These are phyloP conservation scores for Scutellaria minor DNA, from an alignment of 257 asterid species.

Conservation along the genomic window DNA sequence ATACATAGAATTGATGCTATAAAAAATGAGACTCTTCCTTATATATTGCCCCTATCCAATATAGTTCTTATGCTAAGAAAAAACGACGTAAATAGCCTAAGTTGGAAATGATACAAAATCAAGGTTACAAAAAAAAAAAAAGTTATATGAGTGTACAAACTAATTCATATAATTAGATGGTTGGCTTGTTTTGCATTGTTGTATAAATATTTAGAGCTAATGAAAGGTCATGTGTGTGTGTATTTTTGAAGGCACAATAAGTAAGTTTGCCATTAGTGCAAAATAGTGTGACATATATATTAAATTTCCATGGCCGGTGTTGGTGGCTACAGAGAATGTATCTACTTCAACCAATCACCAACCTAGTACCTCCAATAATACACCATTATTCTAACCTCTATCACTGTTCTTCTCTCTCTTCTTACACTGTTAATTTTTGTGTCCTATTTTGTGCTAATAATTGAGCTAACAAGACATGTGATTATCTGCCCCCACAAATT, in stretches of 20 bases:
- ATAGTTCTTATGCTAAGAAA: too few relatives aligned
- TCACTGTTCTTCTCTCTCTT: background rate
- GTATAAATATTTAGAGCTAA: background rate
- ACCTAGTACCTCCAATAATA: conserved; percentile 29
- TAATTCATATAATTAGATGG: background rate
- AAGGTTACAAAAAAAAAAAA: too few relatives aligned
- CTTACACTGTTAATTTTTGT: background rate
- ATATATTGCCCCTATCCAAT: too few relatives aligned
- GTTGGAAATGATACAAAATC: too few relatives aligned
- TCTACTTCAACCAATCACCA: conserved; percentile 27
- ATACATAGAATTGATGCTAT: too few relatives aligned
- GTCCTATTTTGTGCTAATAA: conserved; percentile 26
- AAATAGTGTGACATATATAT: background rate
- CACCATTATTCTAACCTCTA: conserved; percentile 24
- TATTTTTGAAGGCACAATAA: conserved; percentile 29
- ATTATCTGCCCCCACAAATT: conserved; percentile 35
- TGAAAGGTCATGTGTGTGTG: background rate
- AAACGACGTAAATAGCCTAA: too few relatives aligned
- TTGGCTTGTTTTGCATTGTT: conserved; percentile 36
- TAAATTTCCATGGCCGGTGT: background rate
- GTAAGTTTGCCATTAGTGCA: conserved; percentile 30
- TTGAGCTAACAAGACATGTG: conserved; percentile 39
- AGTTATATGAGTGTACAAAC: too few relatives aligned
- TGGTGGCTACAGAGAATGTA: conserved; percentile 40
- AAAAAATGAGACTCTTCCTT: too few relatives aligned